Base-by-base conservation (phyloP, 176 grass and related monocot genomes). In the Lolium perenne region DNA sequence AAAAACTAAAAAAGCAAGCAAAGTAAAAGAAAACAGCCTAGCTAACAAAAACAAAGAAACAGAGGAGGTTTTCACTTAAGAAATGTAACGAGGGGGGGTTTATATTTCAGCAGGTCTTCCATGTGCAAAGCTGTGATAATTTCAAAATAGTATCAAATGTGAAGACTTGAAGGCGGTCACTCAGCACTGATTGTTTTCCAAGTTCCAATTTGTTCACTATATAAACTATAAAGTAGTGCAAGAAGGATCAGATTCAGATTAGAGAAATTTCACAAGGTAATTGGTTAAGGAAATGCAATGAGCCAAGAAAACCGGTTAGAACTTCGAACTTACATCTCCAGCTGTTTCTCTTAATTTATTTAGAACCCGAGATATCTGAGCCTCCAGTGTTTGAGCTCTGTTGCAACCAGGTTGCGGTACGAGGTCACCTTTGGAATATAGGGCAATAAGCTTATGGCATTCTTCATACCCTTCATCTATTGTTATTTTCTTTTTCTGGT, bases 381-480 rank as follows among this genome's bases (percentile, higher is more conserved):
- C 20, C 85, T 98, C 96, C 90, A 98, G 87, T 53, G 89, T 94
- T 84, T 91, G 80, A 82, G 96, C 96, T 58, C 90, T 92, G 20
- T 90, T 89, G 85, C 89, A 95, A 62, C 93, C 93, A 57, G 91
- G 81, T 85, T 91, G 87, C 45, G 88, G 87, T 58, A 78, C 54
- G 65, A 98, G 96, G 8, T 84, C 26, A n/a, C 88, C 91, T 90
- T 93, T 86, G 73, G 85, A 90, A 84, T 87, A 98, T 40, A 67
- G 89, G 51, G 93, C 84, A 82, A 98, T 95, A 84, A 92, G 91
- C 75, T 94, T 79, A 57, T 94, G 84, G 69, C 96, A 98, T 90
- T 89, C 21, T 88, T 38, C 81, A 88, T 95, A 95, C 23, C 88
- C 96, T 20, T 80, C 84, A 54, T 89, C 71, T 86, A 98, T 92